Conservation (phyloP, 371 early-diverging fungal species). For the Mortierella sp. region DNA sequence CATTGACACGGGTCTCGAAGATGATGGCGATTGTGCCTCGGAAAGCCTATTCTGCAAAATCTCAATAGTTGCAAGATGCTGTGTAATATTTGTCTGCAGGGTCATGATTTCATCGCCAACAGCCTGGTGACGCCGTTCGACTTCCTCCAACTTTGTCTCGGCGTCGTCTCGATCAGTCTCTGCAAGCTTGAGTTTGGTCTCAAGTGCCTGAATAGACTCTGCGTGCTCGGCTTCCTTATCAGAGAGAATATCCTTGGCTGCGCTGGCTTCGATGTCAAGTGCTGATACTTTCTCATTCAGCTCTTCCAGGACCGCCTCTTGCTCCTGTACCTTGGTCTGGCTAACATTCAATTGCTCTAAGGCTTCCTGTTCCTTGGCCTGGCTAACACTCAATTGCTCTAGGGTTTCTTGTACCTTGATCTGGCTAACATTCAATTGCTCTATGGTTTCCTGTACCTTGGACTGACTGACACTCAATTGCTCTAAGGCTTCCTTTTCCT, state of each 20-base stretch:
- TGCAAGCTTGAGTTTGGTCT: conserved; percentile 33
- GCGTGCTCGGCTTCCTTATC: conserved; percentile 53
- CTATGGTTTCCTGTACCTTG: too few species aligned
- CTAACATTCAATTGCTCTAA: conserved; percentile 31
- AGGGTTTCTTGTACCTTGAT: background rate
- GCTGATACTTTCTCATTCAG: conserved; percentile 57
- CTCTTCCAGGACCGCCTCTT: conserved; percentile 56
- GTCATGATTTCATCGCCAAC: conserved; percentile 40
- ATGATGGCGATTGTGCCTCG: conserved; percentile 18
- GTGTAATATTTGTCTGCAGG: conserved; percentile 15
- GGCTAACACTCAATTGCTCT: background rate
- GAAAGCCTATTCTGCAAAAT: conserved; percentile 18
- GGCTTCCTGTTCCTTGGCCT: conserved; percentile 15
- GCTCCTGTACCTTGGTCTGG: conserved; percentile 56
- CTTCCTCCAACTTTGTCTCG: conserved; percentile 53
- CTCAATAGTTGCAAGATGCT: conserved; percentile 34
- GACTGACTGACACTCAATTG: too few species aligned
- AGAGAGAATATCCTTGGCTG: conserved; percentile 40
- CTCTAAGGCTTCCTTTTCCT: too few species aligned
- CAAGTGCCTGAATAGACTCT: conserved; percentile 30
- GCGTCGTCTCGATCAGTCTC: conserved; percentile 49
- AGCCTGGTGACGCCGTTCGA: conserved; percentile 33
- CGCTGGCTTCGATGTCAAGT: conserved; percentile 24
- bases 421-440: too few species aligned
- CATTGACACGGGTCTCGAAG: conserved; percentile 35